These are phyloP conservation scores for Aureobasidium uvarum DNA, from an alignment of 2,329 filamentous ascomycete species.

Conservation along the genomic window DNA sequence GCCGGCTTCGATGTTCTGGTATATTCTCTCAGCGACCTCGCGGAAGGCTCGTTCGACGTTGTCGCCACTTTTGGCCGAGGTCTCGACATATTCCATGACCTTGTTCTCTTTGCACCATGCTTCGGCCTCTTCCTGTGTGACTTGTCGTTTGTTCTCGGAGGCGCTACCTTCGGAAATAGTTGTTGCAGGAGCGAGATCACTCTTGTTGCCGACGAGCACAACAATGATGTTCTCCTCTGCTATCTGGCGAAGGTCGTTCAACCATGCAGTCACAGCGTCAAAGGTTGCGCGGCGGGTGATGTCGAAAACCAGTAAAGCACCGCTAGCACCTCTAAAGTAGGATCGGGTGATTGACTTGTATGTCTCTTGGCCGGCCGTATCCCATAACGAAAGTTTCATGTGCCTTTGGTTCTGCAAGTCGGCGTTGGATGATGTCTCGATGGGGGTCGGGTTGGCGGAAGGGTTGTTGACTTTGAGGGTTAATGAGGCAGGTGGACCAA, in stretches of 20 bases:
- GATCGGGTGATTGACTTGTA: slow-evolving; percentile 95
- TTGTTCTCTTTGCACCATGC: slow-evolving; percentile 85
- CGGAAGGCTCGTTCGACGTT: slow-evolving; percentile 92
- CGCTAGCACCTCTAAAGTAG: slow-evolving; percentile 81
- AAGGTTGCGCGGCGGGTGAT: slow-evolving; percentile 85
- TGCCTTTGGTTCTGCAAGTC: slow-evolving; percentile 58
- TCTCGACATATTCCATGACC: slow-evolving; percentile 92
- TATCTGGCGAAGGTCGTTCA: slow-evolving; percentile 89
- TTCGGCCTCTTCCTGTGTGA: slow-evolving; percentile 78
- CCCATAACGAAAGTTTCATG: slow-evolving; percentile 95
- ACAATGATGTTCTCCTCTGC: slow-evolving; percentile 95
- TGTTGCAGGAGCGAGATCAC: slow-evolving; percentile 64
- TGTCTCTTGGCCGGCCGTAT: slow-evolving; percentile 94
- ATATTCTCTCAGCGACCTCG: slow-evolving; percentile 91
- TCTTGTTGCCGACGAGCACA: slow-evolving; percentile 93
- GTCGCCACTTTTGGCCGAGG: slow-evolving; percentile 90
- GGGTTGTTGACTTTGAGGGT: slow-evolving; percentile 56
- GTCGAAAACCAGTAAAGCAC: slow-evolving; percentile 87
- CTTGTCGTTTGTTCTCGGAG: slow-evolving; percentile 67
- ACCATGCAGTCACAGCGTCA: slow-evolving; percentile 84
- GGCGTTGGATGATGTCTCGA: slow-evolving; percentile 33
- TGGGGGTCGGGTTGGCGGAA: slow-evolving; percentile 21
- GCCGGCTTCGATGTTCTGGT: slow-evolving; percentile 92
- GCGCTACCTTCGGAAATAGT: slow-evolving; percentile 38
- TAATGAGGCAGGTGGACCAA: slow-evolving; percentile 74